Percentiles rank a stretch among this genome's conserved stretches.
Conservation (phyloP, 805 yeast species). For the Candida yuanshanica region DNA sequence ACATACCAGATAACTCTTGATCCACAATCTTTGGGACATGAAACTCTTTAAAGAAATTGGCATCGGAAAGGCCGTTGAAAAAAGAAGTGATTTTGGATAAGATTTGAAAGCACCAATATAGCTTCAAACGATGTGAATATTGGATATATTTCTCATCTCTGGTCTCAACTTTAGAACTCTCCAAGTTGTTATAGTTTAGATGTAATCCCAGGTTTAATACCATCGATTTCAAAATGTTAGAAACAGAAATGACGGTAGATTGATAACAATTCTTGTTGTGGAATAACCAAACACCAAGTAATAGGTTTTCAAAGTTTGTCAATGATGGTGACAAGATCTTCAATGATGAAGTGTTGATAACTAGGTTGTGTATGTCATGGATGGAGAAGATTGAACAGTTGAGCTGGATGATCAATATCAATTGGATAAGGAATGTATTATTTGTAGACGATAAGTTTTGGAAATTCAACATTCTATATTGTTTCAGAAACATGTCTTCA, state of each 20-base stretch:
- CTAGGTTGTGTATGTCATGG: constrained; percentile 23
- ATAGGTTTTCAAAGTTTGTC: constrained; percentile 18
- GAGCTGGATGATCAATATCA: constrained; percentile 36
- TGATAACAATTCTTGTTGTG: constrained; percentile 24
- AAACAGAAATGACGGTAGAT: constrained; percentile 18
- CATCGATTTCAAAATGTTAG: constrained; percentile 15
- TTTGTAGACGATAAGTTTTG: constrained; percentile 1
- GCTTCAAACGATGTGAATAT: constrained; percentile 28
- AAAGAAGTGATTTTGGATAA: constrained; percentile 20
- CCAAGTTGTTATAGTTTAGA: constrained; percentile 17
- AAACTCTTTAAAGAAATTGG: constrained; percentile 17
- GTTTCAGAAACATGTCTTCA: constrained; percentile 20
- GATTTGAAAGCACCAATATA: constrained; percentile 40
- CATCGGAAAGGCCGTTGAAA: constrained; percentile 21
- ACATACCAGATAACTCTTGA: constrained; percentile 13
- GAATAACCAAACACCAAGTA: constrained; percentile 21
- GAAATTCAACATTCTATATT: constrained; percentile 12
- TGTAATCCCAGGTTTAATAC: constrained; percentile 24
- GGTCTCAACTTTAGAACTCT: constrained; percentile 16
- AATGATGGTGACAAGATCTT: constrained; percentile 10
- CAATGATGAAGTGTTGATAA: constrained; percentile 11
- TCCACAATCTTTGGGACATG: constrained; percentile 28
- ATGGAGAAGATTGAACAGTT: constrained; percentile 25
- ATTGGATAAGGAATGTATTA: constrained; percentile 29
- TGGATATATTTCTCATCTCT: constrained; percentile 7